A percentile compares a stretch with the other conserved stretches of the same genome.
These are phyloP conservation scores for Ligustrum vulgare DNA, from an alignment of 257 asterid species.

Conservation along the genomic window DNA sequence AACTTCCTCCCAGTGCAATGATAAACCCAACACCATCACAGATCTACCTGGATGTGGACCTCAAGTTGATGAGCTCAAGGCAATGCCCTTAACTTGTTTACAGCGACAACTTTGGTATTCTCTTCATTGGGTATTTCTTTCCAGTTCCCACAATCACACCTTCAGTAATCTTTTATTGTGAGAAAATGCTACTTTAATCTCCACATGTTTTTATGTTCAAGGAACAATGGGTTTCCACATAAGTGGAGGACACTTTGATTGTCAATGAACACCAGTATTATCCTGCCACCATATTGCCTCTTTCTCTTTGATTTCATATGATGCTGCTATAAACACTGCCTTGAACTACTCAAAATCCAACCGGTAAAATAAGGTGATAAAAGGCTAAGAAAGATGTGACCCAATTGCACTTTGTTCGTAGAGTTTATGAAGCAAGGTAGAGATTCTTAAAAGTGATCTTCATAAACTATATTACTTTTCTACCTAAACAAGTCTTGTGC, in stretches of 20 bases:
- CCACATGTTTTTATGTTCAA: background rate
- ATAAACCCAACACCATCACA: background rate
- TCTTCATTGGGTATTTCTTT: no score
- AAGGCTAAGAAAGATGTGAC: background rate
- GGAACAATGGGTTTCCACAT: background rate
- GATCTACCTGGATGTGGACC: background rate
- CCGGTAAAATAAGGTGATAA: background rate
- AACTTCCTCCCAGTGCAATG: background rate
- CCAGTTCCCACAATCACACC: background rate
- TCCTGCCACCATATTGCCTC: background rate
- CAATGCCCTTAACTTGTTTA: background rate
- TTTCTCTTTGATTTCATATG: no score
- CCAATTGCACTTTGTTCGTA: background rate
- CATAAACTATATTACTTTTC: background rate
- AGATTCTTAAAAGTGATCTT: background rate
- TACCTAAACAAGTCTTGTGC: background rate
- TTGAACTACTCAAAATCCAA: background rate
- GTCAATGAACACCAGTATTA: background rate
- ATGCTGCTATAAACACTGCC: background rate
- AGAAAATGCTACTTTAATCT: background rate
- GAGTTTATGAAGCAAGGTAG: background rate
- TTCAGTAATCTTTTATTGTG: background rate
- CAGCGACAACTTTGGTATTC: background rate
- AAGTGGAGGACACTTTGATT: background rate
- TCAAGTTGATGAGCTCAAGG: background rate